These are phyloP conservation scores for Evansstolkia leycettana DNA, from an alignment of 495 filamentous ascomycete species.

Conservation along the genomic window DNA sequence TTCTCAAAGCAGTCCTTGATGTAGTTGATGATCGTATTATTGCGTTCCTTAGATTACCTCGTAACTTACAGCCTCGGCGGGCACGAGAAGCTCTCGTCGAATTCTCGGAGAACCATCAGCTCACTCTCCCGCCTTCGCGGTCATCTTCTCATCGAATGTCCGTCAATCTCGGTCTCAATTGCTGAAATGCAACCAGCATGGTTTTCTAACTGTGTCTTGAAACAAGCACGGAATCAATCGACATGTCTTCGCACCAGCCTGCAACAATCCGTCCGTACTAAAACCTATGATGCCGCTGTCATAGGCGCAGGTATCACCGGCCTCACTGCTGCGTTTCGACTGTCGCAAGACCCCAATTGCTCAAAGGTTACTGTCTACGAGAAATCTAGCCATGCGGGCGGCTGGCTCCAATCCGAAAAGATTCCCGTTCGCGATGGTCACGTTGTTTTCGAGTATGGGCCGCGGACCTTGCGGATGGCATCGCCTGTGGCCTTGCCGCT, in stretches of 20 bases:
- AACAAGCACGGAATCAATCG: constrained; percentile 8
- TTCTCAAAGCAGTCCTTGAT: too few relatives aligned
- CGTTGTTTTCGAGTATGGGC: constrained; percentile 75
- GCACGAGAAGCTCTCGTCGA: background rate
- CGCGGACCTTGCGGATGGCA: constrained; percentile 59
- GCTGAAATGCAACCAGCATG: constrained; percentile 21
- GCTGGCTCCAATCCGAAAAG: constrained; percentile 66
- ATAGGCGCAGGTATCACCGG: constrained; percentile 88
- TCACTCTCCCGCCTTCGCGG: background rate
- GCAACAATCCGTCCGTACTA: constrained; percentile 8
- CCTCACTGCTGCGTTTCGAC: constrained; percentile 65
- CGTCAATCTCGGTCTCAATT: background rate
- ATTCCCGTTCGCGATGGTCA: constrained; percentile 46
- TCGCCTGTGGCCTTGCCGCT: constrained; percentile 33
- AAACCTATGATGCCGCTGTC: constrained; percentile 48
- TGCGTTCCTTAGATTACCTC: background rate
- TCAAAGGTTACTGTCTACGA: constrained; percentile 71
- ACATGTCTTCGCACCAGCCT: constrained; percentile 7
- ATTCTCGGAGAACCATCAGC: background rate
- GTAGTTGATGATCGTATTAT: background rate
- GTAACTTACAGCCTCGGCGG: constrained; percentile 1
- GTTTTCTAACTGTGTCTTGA: constrained; percentile 10
- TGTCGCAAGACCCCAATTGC: constrained; percentile 46
- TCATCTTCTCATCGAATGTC: constrained; percentile 1
- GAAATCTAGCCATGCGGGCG: constrained; percentile 52